Base-by-base conservation (phyloP, 1,284 basidiomycete species). In the Inonotus obliquus region DNA sequence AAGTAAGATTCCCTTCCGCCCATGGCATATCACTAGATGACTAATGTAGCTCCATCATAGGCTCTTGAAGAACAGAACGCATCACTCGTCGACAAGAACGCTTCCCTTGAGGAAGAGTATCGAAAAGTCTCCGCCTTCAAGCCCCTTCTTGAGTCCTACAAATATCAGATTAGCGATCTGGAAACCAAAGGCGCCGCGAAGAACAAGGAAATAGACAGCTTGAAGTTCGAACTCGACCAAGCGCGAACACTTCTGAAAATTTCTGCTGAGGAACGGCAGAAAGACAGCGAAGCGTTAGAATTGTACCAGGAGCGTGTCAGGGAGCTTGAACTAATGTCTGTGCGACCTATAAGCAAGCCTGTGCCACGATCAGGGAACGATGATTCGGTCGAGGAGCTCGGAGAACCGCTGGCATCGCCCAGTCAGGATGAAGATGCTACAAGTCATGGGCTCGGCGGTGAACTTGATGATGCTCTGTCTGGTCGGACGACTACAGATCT, bases 91-190 rank as follows among this genome's bases (percentile, higher is more conserved):
- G 92, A 98, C 76, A 91, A 89, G 72, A 96, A 96, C 69, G 90
- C 93, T 0, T 83, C 88, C 0, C 77, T 98, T 5, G 95, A 98
- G 73, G 92, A 94, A 66, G 94, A 98, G 70, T 89, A 92, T 69
- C 85, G 88, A 71, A 94, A 93, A 69, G 87, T 95, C 11, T 84
- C 89, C 0, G 85, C 88, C 1, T 93, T 91, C 77, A 95, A 92
- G 73, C 89, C 92, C 1, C 79, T 96, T 48, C 89, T 95, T 84
- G 95, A 98, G 67, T 92, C 91, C 3, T 97, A 97, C 79, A 96
- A 94, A 74, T 81, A 78, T 27, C 94, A 96, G 69, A 91, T 98
- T 54, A 79, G 85, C 14, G 87, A 92, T 9, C 80, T 97, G 19
- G 94, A 97, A 73, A 73, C 80, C 45, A 93, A 91, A 70, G 75